Percentiles rank a stretch among this genome's conserved stretches.
Evolutionary conservation across 768 basidiomycete genomes (phyloP).

Genomic region (Hydnomerulius pinastri): DNA sequence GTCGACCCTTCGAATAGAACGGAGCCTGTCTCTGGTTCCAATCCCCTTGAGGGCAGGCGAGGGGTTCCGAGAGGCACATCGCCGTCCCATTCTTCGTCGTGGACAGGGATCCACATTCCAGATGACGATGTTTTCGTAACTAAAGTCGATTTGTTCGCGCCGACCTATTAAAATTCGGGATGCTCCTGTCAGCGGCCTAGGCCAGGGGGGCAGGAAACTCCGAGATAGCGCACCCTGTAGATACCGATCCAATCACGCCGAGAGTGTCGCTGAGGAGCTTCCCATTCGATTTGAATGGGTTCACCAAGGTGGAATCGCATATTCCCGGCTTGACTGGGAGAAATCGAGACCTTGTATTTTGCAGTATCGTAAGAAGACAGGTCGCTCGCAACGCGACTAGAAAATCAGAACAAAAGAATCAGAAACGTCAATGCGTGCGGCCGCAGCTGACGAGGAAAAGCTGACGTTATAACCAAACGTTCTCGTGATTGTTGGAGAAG

Average conservation of each 20-base stretch:
- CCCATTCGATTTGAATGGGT: conserved; percentile 84
- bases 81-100: conserved; percentile 92
- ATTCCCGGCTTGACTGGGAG: conserved; percentile 51
- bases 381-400: conserved; percentile 79
- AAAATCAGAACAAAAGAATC: conserved; percentile 1
- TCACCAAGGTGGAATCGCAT: conserved; percentile 88
- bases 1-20: conserved; percentile 77
- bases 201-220: conserved; percentile 8
- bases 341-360: conserved; percentile 71
- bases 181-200: conserved; percentile 1
- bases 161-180: conserved; percentile 54
- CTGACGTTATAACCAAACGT: conserved; percentile 88
- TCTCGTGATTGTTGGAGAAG: conserved; percentile 90
- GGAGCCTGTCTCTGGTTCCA: conserved; percentile 57
- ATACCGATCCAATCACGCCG: conserved; percentile 96
- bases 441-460: conserved; percentile 10
- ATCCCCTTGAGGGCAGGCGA: conserved; percentile 34
- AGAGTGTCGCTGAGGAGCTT: conserved; percentile 83
- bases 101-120: conserved; percentile 93
- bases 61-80: conserved; percentile 62
- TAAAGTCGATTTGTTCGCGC: conserved; percentile 80
- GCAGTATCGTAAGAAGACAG: conserved; percentile 76
- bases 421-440: not conserved
- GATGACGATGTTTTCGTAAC: conserved; percentile 84
- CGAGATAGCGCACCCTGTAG: conserved; percentile 57